These are phyloP conservation scores for Excoecaria agallocha DNA, from an alignment of 345 rosid species.

Conservation along the genomic window DNA sequence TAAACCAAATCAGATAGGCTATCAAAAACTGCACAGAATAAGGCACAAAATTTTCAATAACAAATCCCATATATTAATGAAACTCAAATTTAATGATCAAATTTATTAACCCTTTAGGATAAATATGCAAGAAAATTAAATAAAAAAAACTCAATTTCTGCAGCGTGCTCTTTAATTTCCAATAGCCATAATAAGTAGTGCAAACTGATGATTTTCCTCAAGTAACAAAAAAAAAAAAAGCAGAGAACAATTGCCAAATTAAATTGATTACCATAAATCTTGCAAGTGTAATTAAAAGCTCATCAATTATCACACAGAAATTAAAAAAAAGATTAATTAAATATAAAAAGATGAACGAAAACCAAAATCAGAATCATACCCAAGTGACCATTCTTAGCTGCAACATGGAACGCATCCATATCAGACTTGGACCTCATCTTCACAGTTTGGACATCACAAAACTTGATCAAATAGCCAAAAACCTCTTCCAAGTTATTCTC, in stretches of 20 bases:
- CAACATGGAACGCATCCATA: slow-evolving; percentile 77
- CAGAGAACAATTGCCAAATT: not conserved
- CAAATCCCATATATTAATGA: not conserved
- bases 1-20: slow-evolving; percentile 23
- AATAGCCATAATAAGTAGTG: not conserved
- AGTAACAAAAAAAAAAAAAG: not conserved
- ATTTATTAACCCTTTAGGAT: not conserved
- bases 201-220: not conserved
- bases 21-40: not conserved
- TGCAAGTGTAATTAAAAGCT: not conserved
- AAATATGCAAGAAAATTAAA: not conserved
- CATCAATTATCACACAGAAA: not conserved
- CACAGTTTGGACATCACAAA: slow-evolving; percentile 52
- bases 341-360: not conserved
- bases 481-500: slow-evolving; percentile 48
- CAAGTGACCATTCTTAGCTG: slow-evolving; percentile 79
- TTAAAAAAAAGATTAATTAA: not conserved
- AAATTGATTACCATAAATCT: not conserved
- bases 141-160: not conserved
- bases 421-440: slow-evolving; percentile 87
- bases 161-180: not conserved
- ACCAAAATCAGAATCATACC: slow-evolving; percentile 44
- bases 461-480: slow-evolving; percentile 61
- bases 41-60: no score
- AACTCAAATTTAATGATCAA: not conserved